These are phyloP conservation scores for Rhizophora mangle DNA, from an alignment of 345 rosid genomes.

Conservation along the genomic window DNA sequence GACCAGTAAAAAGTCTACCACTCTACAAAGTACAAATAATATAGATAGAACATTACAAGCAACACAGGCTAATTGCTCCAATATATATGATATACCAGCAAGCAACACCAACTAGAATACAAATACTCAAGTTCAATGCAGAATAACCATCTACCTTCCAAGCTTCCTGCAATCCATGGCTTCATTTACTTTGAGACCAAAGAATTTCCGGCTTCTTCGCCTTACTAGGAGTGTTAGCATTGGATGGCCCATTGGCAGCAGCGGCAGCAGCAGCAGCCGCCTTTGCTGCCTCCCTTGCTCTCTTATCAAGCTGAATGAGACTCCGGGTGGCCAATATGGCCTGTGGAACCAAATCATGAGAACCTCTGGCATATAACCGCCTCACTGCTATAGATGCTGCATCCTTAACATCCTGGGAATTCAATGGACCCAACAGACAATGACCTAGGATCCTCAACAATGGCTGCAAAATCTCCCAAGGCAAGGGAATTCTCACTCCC, in stretches of 20 bases:
- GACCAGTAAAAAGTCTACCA: no score
- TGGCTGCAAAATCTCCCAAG: conserved; percentile 93
- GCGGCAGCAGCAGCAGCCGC: conserved; percentile 33
- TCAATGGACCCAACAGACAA: conserved; percentile 79
- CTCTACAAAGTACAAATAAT: no score
- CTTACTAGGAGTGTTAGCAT: conserved; percentile 76
- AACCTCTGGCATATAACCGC: conserved; percentile 79
- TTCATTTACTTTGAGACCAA: conserved; percentile 71
- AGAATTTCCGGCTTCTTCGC: conserved; percentile 81
- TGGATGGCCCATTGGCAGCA: conserved; percentile 41
- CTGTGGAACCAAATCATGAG: conserved; percentile 91
- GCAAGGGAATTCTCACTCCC: conserved; percentile 78
- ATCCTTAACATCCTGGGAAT: conserved; percentile 68
- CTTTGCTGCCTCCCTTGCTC: conserved; percentile 53
- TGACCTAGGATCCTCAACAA: conserved; percentile 73
- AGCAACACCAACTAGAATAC: neutral
- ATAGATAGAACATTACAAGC: no score
- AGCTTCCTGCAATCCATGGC: neutral
- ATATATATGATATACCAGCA: no score
- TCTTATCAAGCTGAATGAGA: conserved; percentile 76
- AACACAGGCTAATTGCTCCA: no score
- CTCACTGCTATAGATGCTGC: conserved; percentile 71
- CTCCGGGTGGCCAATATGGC: conserved; percentile 82
- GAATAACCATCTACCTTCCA: conserved; percentile 30
- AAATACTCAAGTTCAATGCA: conserved; percentile 13